phyloP scores from a whole-genome alignment of 805 yeast genomes.

The Torulaspora microellipsoides region DNA sequence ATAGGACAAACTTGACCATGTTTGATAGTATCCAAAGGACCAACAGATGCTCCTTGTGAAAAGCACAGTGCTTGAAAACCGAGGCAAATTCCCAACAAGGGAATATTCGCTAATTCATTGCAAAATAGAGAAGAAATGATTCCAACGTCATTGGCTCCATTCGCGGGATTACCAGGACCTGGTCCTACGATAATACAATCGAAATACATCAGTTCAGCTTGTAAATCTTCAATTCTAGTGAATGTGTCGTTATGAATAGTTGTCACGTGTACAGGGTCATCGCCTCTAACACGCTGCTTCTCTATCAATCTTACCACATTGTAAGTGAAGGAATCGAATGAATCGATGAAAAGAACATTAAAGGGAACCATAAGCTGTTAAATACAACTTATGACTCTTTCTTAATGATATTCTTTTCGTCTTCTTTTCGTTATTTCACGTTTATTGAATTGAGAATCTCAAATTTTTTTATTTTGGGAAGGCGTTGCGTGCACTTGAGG shows the following conservation, averaged over 20 bases:
- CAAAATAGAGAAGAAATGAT: constrained; percentile 56
- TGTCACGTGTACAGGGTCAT: constrained; percentile 28
- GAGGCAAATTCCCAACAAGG: constrained; percentile 85
- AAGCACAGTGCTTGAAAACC: constrained; percentile 85
- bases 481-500: neutral
- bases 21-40: constrained; percentile 51
- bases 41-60: constrained; percentile 53
- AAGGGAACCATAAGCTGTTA: constrained; percentile 12
- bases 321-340: constrained; percentile 92
- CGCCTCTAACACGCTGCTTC: constrained; percentile 38
- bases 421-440: too few species aligned
- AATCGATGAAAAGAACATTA: constrained; percentile 53
- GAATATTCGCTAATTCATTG: constrained; percentile 38
- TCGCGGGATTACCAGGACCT: constrained; percentile 89
- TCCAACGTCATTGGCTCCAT: constrained; percentile 58
- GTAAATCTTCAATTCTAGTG: constrained; percentile 36
- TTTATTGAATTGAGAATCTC: neutral
- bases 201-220: constrained; percentile 44
- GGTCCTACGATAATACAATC: constrained; percentile 89
- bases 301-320: constrained; percentile 65
- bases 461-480: neutral
- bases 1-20: constrained; percentile 83
- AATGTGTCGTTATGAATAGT: constrained; percentile 38
- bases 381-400: too few species aligned
- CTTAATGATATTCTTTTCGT: too few species aligned